These are phyloP conservation scores for Rhytidiadelphus loreus DNA, from an alignment of 225 moss, liverwort and hornwort genomes.

Conservation along the genomic window DNA sequence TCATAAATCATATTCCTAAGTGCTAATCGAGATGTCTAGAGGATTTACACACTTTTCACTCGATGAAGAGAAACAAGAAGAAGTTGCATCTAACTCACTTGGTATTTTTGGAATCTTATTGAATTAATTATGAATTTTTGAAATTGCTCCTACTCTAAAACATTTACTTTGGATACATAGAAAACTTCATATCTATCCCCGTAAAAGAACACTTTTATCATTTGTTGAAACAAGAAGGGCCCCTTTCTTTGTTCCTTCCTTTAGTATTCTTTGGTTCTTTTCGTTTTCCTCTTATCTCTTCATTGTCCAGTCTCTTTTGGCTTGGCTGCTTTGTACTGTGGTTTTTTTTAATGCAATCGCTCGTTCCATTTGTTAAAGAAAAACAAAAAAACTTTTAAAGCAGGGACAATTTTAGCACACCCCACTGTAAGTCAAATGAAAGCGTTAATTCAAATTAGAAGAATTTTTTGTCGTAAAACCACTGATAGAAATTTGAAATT, in stretches of 20 bases:
- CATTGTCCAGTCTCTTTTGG: too few species aligned
- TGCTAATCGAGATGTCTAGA: fast-evolving
- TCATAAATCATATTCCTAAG: background rate
- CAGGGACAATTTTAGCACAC: background rate
- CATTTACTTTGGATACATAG: fast-evolving
- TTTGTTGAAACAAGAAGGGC: too few species aligned
- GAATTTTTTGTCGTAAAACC: background rate
- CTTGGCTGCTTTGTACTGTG: too few species aligned
- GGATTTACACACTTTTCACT: background rate
- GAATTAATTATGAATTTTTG: too few species aligned
- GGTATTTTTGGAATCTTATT: background rate
- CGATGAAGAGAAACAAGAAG: background rate
- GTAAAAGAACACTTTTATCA: background rate
- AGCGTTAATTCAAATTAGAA: background rate
- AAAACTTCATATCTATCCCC: background rate
- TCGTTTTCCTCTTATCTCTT: too few species aligned
- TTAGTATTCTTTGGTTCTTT: too few species aligned
- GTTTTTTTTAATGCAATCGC: too few species aligned
- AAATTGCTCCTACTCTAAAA: background rate
- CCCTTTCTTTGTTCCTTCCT: too few species aligned
- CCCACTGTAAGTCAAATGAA: background rate
- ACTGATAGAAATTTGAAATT: background rate
- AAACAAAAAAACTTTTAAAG: too few species aligned
- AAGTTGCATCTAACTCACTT: background rate
- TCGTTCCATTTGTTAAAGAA: too few species aligned